A percentile compares a stretch with the other conserved stretches of the same genome.
Evolutionary conservation across 495 filamentous ascomycete species (phyloP).

Genomic region (Extremus antarcticus): DNA sequence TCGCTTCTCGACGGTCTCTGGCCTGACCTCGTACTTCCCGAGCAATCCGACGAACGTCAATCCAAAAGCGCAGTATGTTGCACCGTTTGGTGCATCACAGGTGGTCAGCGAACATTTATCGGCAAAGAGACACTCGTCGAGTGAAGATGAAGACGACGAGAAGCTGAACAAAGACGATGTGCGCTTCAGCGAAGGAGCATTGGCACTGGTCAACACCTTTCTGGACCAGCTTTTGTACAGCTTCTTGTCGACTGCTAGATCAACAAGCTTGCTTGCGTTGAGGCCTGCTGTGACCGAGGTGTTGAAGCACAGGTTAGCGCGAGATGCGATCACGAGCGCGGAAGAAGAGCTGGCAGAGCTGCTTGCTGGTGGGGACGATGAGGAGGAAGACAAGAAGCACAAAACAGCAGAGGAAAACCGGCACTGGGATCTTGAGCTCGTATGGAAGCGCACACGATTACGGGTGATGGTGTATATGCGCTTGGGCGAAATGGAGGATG

Average conservation of each 20-base stretch:
- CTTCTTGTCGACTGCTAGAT: constrained; percentile 67
- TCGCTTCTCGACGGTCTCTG: neutral
- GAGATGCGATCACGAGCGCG: constrained; percentile 74
- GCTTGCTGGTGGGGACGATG: constrained; percentile 63
- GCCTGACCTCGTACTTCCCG: neutral
- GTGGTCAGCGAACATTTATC: constrained; percentile 85
- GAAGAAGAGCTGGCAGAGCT: constrained; percentile 88
- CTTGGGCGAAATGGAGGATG: constrained; percentile 92
- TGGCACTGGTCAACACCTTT: constrained; percentile 80
- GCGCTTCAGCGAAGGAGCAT: constrained; percentile 56
- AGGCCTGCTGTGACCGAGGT: constrained; percentile 79
- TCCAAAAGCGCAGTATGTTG: constrained; percentile 80
- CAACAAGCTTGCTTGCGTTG: constrained; percentile 66
- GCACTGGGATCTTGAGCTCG: constrained; percentile 73
- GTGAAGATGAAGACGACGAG: constrained; percentile 52
- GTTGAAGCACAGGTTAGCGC: constrained; percentile 76
- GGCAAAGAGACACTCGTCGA: constrained; percentile 48
- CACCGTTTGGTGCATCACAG: constrained; percentile 76
- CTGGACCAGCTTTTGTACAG: constrained; percentile 88
- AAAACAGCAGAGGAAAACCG: constrained; percentile 40
- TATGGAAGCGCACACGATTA: constrained; percentile 85
- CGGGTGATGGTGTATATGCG: constrained; percentile 98
- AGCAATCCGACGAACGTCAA: constrained; percentile 53
- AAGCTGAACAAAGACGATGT: constrained; percentile 46
- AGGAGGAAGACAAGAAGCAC: constrained; percentile 47